phyloP scores from a whole-genome alignment of 2,329 filamentous ascomycete species.

The Verticillium longisporum region DNA sequence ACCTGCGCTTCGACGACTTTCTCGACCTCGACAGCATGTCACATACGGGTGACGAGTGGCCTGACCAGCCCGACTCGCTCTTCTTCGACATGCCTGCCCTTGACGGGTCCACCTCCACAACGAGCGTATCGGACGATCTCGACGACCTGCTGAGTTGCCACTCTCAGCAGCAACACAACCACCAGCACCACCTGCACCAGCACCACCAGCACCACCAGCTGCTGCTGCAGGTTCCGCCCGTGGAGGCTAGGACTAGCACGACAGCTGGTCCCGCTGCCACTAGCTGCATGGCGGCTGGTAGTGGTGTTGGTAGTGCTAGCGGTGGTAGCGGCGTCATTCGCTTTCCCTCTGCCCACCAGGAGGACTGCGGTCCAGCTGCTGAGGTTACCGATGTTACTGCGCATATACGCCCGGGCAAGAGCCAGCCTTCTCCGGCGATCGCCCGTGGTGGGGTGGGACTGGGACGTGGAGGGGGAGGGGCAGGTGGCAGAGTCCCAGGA shows the following conservation, averaged over 20 bases:
- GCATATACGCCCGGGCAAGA: neutral
- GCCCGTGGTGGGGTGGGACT: neutral
- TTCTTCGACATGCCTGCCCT: slow-evolving; percentile 11
- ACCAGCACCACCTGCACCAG: neutral
- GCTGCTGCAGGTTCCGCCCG: slow-evolving; percentile 2
- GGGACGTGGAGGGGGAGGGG: neutral
- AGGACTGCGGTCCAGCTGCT: neutral
- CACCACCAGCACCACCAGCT: neutral
- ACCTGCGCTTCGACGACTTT: slow-evolving; percentile 20
- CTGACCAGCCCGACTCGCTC: slow-evolving; percentile 10
- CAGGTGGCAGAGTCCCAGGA: neutral
- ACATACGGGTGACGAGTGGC: slow-evolving; percentile 7
- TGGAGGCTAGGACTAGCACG: slow-evolving; percentile 9
- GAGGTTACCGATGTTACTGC: neutral
- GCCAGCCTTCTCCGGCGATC: slow-evolving; percentile 10
- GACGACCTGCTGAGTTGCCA: slow-evolving; percentile 11
- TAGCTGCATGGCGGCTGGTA: neutral
- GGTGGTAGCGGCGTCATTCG: neutral
- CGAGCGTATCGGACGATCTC: slow-evolving; percentile 12
- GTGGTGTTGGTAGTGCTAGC: slow-evolving; percentile 1
- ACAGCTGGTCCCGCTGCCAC: slow-evolving; percentile 11
- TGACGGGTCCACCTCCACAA: slow-evolving; percentile 8
- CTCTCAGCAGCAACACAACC: neutral
- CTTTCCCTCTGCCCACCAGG: neutral
- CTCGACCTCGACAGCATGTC: slow-evolving; percentile 15